Conservation (phyloP, 768 basidiomycete species). For the Boletus reticulatus region DNA sequence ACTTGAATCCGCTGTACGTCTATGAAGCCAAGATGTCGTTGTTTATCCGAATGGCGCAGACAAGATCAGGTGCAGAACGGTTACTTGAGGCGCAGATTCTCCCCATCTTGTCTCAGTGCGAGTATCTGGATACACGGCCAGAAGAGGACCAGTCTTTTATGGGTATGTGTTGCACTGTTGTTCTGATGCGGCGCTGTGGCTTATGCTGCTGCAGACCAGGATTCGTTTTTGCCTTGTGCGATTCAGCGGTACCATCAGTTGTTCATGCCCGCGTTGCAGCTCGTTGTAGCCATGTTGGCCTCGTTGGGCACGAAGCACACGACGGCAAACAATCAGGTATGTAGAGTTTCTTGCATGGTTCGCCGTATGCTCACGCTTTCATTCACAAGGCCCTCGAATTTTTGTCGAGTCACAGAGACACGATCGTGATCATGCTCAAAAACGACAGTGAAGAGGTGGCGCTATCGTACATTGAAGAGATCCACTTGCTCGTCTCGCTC, state of each 20-base stretch:
- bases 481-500: constrained; percentile 74
- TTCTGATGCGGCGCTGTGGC: neutral
- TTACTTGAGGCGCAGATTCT: constrained; percentile 77
- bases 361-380: neutral
- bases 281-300: constrained; percentile 73
- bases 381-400: constrained; percentile 57
- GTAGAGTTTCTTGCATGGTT: neutral
- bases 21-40: constrained; percentile 95
- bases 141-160: constrained; percentile 80
- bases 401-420: constrained; percentile 78
- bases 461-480: constrained; percentile 70
- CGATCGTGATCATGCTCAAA: constrained; percentile 78
- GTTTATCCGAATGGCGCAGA: constrained; percentile 81
- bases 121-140: constrained; percentile 83
- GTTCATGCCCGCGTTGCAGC: constrained; percentile 82
- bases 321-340: constrained; percentile 68
- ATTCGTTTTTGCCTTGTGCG: constrained; percentile 85
- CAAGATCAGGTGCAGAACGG: constrained; percentile 78
- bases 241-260: constrained; percentile 90
- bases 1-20: constrained; percentile 87
- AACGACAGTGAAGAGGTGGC: constrained; percentile 64
- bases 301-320: constrained; percentile 68
- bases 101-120: constrained; percentile 74
- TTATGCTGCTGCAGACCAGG: constrained; percentile 52
- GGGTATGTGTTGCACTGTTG: constrained; percentile 45